Evolutionary conservation across 164 flowering plant genomes (phyloP), one percentile per base, ranked within the genome.

Genomic region (Aristolochia contorta): DNA sequence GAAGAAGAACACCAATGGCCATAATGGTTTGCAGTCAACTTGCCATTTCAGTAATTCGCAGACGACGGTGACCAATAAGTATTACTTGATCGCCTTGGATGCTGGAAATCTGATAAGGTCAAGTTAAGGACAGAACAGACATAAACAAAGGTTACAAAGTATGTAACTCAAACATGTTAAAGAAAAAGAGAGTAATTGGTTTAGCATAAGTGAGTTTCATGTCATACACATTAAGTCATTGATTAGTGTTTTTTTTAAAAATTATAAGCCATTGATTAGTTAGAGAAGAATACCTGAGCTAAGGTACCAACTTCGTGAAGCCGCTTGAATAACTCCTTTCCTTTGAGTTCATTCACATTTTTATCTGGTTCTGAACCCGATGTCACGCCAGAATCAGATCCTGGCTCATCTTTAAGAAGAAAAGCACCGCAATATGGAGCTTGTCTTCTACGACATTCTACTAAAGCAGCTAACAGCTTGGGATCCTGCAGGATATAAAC

Each of bases 221-320:
- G 43, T 10, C 43, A 8, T 37, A 6, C 43, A 37, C 43, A 37
- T 37, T 10, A 37, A 37, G 10, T 10, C 43, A 37, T 37, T 37
- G 43, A 37, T 37, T 37, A 8, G n/a, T 22, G n/a, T n/a, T n/a
- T n/a, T n/a, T n/a, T n/a, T n/a, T n/a, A n/a, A n/a, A n/a, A n/a
- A n/a, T n/a, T n/a, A n/a, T n/a, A n/a, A n/a, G 10, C 43, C 43
- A 37, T 37, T 37, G 43, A 37, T 37, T 37, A 8, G n/a, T 22
- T 9, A 20, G 32, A 54, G 14, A 32, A 24, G 18, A 25, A 55
- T 69, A 94, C 99, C 96, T 91, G 97, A 30, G 91, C 99, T 61
- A 94, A 83, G 45, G 97, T 87, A 49, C 99, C 97, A 75, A 94
- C 96, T 78, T 94, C 90, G 78, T 91, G 96, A 60, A 94, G 96